Evolutionary conservation across 1,284 basidiomycete genomes (phyloP).

Genomic region (Porogramme epimiltina): DNA sequence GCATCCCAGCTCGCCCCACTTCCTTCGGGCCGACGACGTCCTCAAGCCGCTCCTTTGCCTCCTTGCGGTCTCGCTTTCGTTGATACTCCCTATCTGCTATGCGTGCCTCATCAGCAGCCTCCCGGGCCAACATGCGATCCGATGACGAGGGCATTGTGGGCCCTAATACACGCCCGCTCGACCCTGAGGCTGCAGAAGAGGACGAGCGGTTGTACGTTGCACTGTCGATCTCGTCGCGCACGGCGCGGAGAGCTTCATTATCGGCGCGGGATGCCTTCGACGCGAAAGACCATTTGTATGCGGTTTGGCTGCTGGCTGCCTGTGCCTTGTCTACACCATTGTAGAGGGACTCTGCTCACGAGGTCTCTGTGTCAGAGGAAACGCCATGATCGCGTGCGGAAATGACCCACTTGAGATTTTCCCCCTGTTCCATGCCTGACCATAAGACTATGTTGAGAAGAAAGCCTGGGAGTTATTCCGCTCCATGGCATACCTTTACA

Average conservation of each 20-base stretch:
- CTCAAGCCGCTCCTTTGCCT: constrained; percentile 69
- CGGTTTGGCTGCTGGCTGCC: constrained; percentile 59
- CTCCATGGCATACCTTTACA: constrained; percentile 75
- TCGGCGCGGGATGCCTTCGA: constrained; percentile 50
- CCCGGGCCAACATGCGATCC: constrained; percentile 66
- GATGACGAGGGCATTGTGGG: constrained; percentile 67
- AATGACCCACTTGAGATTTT: constrained; percentile 57
- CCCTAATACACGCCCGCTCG: constrained; percentile 51
- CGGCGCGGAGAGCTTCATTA: constrained; percentile 53
- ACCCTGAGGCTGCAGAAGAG: constrained; percentile 23
- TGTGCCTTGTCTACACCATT: constrained; percentile 51
- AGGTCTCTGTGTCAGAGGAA: neutral
- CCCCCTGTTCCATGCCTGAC: constrained; percentile 75
- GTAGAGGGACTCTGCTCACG: constrained; percentile 56
- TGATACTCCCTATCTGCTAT: constrained; percentile 54
- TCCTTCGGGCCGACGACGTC: constrained; percentile 74
- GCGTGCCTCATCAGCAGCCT: constrained; percentile 50
- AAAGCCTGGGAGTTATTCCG: neutral
- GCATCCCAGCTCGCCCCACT: constrained; percentile 69
- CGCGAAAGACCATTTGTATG: constrained; percentile 61
- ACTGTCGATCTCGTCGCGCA: constrained; percentile 58
- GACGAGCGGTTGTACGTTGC: constrained; percentile 50
- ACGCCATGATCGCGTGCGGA: neutral
- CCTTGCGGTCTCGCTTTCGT: constrained; percentile 64
- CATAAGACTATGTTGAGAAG: neutral